Evolutionary conservation across 2,329 filamentous ascomycete genomes (phyloP), one percentile per base, ranked within the genome.

Genomic region (Acarospora socialis): DNA sequence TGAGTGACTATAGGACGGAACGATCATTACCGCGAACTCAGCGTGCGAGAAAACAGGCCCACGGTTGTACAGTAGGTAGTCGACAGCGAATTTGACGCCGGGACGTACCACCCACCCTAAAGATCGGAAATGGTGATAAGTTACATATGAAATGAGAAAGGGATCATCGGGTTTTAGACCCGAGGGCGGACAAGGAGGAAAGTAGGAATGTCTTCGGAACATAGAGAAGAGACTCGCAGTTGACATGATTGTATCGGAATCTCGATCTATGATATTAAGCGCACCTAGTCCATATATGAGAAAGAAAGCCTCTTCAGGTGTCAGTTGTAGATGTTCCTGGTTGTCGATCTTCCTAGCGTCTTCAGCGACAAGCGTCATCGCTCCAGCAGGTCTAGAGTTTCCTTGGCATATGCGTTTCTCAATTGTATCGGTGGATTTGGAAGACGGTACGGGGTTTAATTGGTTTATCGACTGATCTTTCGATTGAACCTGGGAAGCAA

Each of bases 71-170:
- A 98, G 68, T n/a, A 98, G 62, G 62, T 82, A 94, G 54, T 98
- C 90, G 7, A 84, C 81, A 14, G 81, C 82, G 46, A 98, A 98
- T 50, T 98, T 98, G 51, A 92, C 77, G 21, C 90, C 92, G 4
- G 81, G 75, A 9, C 92, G 77, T 1, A 92, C 79, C 1, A 94
- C 82, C 87, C 90, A 98, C 15, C 90, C 90, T 0, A 95, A 65
- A 0, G 84, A 92, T 21, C 90, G 78, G 59, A 93, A 98, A 52
- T 98, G 87, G 51, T 98, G 90, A 53, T 93, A 98, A 12, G 82
- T 82, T 8, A 74, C 75, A 48, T 95, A 98, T 36, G 82, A 77
- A 1, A 93, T 54, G 13, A 95, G 60, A 54, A 98, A 98, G 0
- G 73, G 68, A 46, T 92, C 81, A 51, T 93, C 83, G 0, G 83